phyloP scores from a whole-genome alignment of 345 rosid genomes.

The Eucalyptus erythrocorys region DNA sequence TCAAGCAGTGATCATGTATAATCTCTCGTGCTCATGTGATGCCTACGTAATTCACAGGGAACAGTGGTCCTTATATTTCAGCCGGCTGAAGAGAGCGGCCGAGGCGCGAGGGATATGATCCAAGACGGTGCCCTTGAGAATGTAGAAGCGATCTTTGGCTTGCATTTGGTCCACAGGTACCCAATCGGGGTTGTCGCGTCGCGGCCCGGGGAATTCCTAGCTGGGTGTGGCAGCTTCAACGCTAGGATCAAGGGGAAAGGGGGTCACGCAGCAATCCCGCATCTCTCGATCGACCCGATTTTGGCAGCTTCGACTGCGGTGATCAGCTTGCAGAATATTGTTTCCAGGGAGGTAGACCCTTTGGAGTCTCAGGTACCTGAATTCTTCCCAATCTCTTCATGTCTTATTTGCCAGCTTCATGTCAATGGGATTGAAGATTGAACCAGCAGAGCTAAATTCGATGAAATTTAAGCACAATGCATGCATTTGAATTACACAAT shows the following conservation, averaged over 20 bases:
- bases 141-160: constrained; percentile 45
- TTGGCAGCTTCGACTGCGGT: constrained; percentile 46
- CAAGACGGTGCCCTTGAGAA: constrained; percentile 32
- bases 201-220: constrained; percentile 46
- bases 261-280: constrained; percentile 47
- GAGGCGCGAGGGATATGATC: constrained; percentile 49
- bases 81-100: constrained; percentile 61
- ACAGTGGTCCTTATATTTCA: constrained; percentile 51
- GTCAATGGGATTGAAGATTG: not conserved
- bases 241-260: constrained; percentile 45
- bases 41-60: constrained; percentile 19
- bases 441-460: not conserved
- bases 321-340: constrained; percentile 47
- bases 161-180: constrained; percentile 29
- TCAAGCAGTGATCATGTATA: not conserved
- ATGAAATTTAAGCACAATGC: not conserved
- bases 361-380: constrained; percentile 42
- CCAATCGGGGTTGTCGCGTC: constrained; percentile 30
- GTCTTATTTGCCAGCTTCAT: not conserved
- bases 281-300: constrained; percentile 46
- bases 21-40: not conserved
- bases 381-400: not conserved
- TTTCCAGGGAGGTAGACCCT: constrained; percentile 56
- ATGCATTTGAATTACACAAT: not conserved
- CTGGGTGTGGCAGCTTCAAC: constrained; percentile 55